Evolutionary conservation across 768 basidiomycete genomes (phyloP).

Genomic region (Leucosporidium yakuticum): DNA sequence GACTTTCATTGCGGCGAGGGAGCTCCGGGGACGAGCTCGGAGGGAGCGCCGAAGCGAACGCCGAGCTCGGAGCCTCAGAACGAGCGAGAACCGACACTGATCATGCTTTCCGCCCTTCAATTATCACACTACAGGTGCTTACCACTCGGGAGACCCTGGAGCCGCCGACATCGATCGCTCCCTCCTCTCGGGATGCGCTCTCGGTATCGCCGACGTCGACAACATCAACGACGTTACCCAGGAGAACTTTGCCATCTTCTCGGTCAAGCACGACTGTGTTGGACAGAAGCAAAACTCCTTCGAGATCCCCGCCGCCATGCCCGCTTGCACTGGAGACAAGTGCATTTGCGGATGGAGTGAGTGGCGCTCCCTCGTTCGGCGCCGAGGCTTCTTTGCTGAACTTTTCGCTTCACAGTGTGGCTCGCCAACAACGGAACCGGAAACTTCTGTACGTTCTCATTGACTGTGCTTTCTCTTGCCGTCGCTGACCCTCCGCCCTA

Average conservation of each 20-base stretch:
- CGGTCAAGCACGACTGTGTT: conserved; percentile 39
- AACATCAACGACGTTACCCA: conserved; percentile 31
- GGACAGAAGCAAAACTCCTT: conserved; percentile 35
- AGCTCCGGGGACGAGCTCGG: background rate
- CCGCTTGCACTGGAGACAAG: conserved; percentile 39
- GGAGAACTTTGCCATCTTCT: conserved; percentile 40
- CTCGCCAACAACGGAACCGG: conserved; percentile 27
- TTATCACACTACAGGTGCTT: background rate
- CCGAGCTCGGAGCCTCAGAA: background rate
- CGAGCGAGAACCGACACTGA: too few relatives aligned
- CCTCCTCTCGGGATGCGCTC: conserved; percentile 30
- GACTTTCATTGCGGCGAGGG: conserved; percentile 13
- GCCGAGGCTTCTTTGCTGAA: background rate
- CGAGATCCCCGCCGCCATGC: conserved; percentile 39
- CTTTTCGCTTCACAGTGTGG: conserved; percentile 20
- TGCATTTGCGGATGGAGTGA: conserved; percentile 40
- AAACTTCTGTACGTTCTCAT: conserved; percentile 16
- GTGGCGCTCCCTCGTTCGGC: conserved; percentile 1
- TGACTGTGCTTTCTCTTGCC: background rate
- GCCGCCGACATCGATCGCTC: conserved; percentile 6
- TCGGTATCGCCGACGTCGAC: conserved; percentile 31
- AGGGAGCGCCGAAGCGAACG: background rate
- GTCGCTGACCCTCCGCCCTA: background rate
- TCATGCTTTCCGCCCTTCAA: too few relatives aligned
- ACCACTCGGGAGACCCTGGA: conserved; percentile 8